Percentiles rank a stretch among this genome's conserved stretches.
Conservation (phyloP, 495 filamentous ascomycete genomes). For the Podospora conica region DNA sequence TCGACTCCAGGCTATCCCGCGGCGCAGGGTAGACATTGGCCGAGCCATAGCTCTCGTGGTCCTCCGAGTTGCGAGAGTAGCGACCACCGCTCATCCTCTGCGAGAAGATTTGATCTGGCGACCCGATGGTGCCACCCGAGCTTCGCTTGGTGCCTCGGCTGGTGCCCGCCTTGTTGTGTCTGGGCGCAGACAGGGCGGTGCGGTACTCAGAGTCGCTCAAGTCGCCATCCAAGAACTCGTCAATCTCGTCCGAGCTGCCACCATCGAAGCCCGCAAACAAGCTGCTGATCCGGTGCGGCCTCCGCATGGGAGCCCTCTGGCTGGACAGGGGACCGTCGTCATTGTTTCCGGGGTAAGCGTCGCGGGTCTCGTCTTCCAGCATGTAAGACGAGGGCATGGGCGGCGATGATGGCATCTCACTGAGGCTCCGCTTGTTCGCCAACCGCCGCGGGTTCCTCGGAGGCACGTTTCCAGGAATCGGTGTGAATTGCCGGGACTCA, state of each 20-base stretch:
- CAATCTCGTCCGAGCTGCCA: constrained; percentile 51
- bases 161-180: constrained; percentile 29
- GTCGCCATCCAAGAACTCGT: constrained; percentile 53
- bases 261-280: constrained; percentile 77
- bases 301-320: constrained; percentile 54
- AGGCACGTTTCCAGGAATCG: constrained; percentile 44
- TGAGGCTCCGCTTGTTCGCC: constrained; percentile 37
- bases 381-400: constrained; percentile 24
- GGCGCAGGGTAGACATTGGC: constrained; percentile 15
- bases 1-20: constrained; percentile 27
- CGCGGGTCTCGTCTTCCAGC: constrained; percentile 41
- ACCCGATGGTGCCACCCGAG: constrained; percentile 20
- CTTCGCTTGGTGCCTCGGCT: constrained; percentile 33
- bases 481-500: constrained; percentile 40
- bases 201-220: constrained; percentile 60
- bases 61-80: constrained; percentile 23
- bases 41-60: constrained; percentile 25
- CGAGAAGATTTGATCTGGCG: constrained; percentile 30
- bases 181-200: constrained; percentile 59
- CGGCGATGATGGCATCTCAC: constrained; percentile 44
- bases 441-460: constrained; percentile 49
- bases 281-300: constrained; percentile 70
- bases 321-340: constrained; percentile 69
- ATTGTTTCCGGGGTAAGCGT: constrained; percentile 75
- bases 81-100: constrained; percentile 16